phyloP scores from a whole-genome alignment of 768 basidiomycete species.

The Leucosporidium creatinivorum region DNA sequence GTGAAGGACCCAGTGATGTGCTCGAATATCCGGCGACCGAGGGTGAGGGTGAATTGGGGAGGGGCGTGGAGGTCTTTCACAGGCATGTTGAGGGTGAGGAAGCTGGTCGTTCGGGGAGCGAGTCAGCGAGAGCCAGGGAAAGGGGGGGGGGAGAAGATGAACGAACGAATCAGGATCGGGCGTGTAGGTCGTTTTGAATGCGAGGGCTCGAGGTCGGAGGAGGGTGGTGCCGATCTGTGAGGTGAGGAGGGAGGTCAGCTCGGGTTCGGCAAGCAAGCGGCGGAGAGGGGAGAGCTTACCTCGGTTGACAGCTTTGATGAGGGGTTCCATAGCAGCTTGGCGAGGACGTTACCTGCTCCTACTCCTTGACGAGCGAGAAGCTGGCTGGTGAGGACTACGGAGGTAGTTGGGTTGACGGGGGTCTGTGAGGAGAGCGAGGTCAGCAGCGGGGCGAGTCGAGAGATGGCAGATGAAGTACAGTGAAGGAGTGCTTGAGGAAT shows the following conservation, averaged over 20 bases:
- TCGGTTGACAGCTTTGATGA: constrained; percentile 21
- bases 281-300: constrained; percentile 12
- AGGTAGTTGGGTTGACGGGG: constrained; percentile 38
- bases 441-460: constrained; percentile 38
- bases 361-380: constrained; percentile 39
- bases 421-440: constrained; percentile 42
- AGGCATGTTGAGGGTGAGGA: constrained; percentile 36
- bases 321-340: constrained; percentile 49
- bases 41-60: constrained; percentile 40
- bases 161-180: constrained; percentile 41
- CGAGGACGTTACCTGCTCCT: constrained; percentile 51
- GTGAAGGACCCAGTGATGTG: constrained; percentile 39
- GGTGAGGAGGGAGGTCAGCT: constrained; percentile 12
- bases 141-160: not conserved
- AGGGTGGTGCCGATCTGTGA: constrained; percentile 38
- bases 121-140: not conserved
- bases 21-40: constrained; percentile 41
- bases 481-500: constrained; percentile 43
- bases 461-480: constrained; percentile 19
- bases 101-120: not conserved
- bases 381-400: constrained; percentile 40
- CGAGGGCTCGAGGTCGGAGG: constrained; percentile 46
- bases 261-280: constrained; percentile 6
- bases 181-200: constrained; percentile 49
- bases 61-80: constrained; percentile 38